phyloP scores from a whole-genome alignment of 495 filamentous ascomycete genomes.

The Aeminium ludgeri region DNA sequence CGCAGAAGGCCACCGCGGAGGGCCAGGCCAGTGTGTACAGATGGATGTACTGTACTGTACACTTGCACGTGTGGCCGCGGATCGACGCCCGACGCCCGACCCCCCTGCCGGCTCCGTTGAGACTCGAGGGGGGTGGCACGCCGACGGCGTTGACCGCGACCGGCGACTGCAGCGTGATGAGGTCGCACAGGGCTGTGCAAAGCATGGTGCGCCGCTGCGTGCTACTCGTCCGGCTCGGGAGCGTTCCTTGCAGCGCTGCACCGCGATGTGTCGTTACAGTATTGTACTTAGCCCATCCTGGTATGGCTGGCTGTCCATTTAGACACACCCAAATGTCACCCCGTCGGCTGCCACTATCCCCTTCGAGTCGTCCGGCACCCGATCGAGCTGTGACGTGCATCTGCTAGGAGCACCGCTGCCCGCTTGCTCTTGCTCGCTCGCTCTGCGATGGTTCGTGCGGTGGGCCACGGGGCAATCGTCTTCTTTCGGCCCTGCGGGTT shows the following conservation, averaged over 20 bases:
- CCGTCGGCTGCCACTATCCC: background rate
- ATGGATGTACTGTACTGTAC: too few species aligned
- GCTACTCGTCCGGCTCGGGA: background rate
- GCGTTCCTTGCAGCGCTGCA: background rate
- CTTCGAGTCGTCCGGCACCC: background rate
- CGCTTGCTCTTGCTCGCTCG: too few species aligned
- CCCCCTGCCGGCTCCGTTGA: too few species aligned
- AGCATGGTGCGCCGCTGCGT: background rate
- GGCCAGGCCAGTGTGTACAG: too few species aligned
- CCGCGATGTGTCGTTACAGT: background rate
- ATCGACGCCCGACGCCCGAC: too few species aligned
- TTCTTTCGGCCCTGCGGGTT: conserved; percentile 2
- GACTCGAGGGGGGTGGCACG: too few species aligned
- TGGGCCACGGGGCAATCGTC: background rate
- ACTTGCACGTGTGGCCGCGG: too few species aligned
- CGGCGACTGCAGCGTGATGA: background rate
- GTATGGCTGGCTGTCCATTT: background rate
- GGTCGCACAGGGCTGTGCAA: conserved; percentile 1
- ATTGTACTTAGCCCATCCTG: conserved; percentile 2
- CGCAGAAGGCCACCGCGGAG: too few species aligned
- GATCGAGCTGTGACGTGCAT: background rate
- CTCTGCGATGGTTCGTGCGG: background rate
- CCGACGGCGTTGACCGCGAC: too few species aligned
- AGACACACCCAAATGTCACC: background rate
- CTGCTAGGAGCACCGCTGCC: too few species aligned